A percentile compares a stretch with the other conserved stretches of the same genome.
Conservation (phyloP, 192 early-diverging fungal species). For the Podochytrium sp. region DNA sequence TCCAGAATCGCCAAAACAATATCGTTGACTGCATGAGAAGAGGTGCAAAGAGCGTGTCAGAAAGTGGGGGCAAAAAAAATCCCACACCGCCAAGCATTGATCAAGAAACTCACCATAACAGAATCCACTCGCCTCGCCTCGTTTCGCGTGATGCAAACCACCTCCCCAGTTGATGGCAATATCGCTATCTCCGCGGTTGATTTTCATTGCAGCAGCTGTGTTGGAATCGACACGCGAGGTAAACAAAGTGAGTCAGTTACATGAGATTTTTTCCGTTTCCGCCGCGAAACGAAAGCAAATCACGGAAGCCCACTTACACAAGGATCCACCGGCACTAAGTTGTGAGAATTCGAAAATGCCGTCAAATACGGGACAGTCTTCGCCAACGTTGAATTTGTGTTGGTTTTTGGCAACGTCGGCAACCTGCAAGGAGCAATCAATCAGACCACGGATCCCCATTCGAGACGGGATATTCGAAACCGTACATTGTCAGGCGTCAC, state of each 20-base stretch:
- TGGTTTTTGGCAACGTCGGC: slow-evolving; percentile 40
- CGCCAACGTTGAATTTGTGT: slow-evolving; percentile 82
- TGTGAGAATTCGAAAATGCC: slow-evolving; percentile 96
- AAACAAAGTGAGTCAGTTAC: background rate
- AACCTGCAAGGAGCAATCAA: background rate
- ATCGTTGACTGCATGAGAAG: no score
- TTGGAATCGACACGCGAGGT: background rate
- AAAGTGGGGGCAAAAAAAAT: no score
- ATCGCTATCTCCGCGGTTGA: slow-evolving; percentile 80
- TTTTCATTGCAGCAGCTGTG: slow-evolving; percentile 80
- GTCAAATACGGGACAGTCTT: slow-evolving; percentile 98
- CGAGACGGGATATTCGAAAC: slow-evolving; percentile 42
- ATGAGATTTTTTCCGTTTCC: background rate
- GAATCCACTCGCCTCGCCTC: slow-evolving; percentile 89
- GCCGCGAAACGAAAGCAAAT: background rate
- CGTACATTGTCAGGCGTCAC: slow-evolving; percentile 55
- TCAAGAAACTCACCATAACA: no score
- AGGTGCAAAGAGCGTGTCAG: no score
- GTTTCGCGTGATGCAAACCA: slow-evolving; percentile 92
- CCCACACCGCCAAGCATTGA: no score
- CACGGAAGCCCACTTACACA: background rate
- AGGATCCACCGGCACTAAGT: slow-evolving; percentile 76
- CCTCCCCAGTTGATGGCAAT: slow-evolving; percentile 99
- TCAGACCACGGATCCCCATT: background rate
- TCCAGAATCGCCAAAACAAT: slow-evolving; percentile 92